Percentiles rank a stretch among this genome's conserved stretches.
Conservation (phyloP, 441 rosid genomes). For the Biscutella laevigata region DNA sequence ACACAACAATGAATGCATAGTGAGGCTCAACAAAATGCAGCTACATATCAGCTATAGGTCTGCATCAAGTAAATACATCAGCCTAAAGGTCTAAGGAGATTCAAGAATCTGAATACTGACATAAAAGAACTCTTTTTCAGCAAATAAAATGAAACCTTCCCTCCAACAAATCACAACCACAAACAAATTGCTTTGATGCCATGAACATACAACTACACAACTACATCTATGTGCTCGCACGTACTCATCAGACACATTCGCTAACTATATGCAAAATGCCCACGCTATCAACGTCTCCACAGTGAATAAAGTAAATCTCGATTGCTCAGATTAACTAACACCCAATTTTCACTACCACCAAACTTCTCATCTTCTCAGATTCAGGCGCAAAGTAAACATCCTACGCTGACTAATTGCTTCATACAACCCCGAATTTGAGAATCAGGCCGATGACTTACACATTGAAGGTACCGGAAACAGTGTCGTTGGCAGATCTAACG, state of each 20-base stretch:
- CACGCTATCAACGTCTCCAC: neutral
- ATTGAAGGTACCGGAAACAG: constrained; percentile 73
- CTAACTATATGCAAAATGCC: constrained; percentile 9
- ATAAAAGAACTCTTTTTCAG: neutral
- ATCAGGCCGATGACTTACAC: constrained; percentile 45
- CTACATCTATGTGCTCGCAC: neutral
- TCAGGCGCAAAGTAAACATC: neutral
- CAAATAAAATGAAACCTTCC: neutral
- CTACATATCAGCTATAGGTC: no score
- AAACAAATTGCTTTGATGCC: constrained; percentile 9
- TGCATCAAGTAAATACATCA: neutral
- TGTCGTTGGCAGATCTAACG: constrained; percentile 69
- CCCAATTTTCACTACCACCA: neutral
- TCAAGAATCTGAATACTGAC: neutral
- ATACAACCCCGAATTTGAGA: neutral
- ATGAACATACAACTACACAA: neutral
- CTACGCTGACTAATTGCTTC: neutral
- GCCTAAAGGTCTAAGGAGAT: neutral
- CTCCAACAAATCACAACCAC: neutral
- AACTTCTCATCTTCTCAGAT: neutral
- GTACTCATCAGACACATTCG: neutral
- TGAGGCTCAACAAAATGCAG: neutral
- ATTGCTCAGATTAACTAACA: constrained; percentile 10
- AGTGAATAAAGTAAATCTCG: neutral
- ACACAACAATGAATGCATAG: neutral